Base-by-base conservation (phyloP, 78 protist genomes). In the Protostelium mycophagum region DNA sequence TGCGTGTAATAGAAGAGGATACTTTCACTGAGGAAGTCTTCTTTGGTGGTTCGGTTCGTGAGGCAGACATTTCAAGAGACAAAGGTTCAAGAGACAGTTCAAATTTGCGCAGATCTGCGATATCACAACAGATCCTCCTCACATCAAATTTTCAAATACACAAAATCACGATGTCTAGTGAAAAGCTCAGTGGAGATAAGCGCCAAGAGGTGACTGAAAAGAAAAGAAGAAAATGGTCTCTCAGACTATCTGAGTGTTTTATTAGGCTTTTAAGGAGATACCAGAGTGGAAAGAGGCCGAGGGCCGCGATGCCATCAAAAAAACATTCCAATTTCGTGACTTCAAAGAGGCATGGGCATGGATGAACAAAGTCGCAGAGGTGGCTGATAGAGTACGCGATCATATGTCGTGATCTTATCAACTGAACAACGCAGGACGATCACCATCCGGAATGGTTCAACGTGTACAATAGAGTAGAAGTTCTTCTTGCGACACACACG, bases 371-470 rank as follows among this genome's bases (percentile, higher is more conserved):
- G 92, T 91, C 38, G 97, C 97, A 0, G 63, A 92, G 34, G 83
- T 87, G 84, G 97, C 97, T 29, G 97, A 96, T 37, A 38, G 86
- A 35, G 97, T 94, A 89, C 16, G 38, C 34, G 5, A 0, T 9
- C 31, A 1, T 16, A 36, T 91, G 5, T 5, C 16, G 31, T 51
- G 31, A 16, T 51, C 5, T 51, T 51, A 5, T 51, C 31, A 51
- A 25, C 16, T 25, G 73, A 51, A 5, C 31, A 51, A 51, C 16
- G 36, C 0, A 94, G 96, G 90, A 91, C 94, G 93, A 94, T 85
- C 99, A 96, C 87, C 98, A 97, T 83, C 99, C 98, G 31, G 98
- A 97, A 85, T 97, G 99, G 99, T 96, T 96, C 89, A 97, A 97
- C 85, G 98, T 96, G 34, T 97, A 97, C 94, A 97, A 97, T 87